Conservation (phyloP, 2,329 filamentous ascomycete genomes). For the Pseudogymnoascus sp. region DNA sequence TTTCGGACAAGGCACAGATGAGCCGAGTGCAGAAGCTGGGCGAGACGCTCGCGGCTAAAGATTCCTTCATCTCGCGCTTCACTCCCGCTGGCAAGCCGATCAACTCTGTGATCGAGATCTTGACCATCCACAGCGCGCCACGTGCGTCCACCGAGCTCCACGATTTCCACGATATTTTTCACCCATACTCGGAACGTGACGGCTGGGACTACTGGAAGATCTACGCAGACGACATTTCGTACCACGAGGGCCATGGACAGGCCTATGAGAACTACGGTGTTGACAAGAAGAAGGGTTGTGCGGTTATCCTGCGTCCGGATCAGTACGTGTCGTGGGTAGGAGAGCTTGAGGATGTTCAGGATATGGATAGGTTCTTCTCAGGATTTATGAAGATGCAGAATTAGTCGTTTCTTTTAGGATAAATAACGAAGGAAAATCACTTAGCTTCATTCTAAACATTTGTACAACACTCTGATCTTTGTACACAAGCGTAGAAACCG, state of each 20-base stretch:
- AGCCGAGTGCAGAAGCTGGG: conserved; percentile 41
- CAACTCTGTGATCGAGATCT: conserved; percentile 47
- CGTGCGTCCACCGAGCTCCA: conserved; percentile 43
- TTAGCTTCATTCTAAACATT: background rate
- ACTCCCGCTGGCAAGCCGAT: conserved; percentile 24
- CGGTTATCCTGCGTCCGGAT: conserved; percentile 58
- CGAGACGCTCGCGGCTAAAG: conserved; percentile 29
- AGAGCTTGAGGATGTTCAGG: conserved; percentile 32
- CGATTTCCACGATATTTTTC: conserved; percentile 44
- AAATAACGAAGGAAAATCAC: background rate
- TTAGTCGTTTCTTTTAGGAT: background rate
- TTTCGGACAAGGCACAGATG: conserved; percentile 38
- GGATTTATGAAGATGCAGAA: conserved; percentile 15
- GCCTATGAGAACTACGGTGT: conserved; percentile 54
- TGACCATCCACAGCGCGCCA: conserved; percentile 51
- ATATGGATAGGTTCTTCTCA: conserved; percentile 18
- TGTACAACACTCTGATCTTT: background rate
- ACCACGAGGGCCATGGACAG: conserved; percentile 45
- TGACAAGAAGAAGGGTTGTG: conserved; percentile 44
- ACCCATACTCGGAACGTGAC: conserved; percentile 37
- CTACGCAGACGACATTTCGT: conserved; percentile 46
- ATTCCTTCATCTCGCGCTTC: conserved; percentile 27
- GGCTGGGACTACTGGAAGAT: conserved; percentile 53
- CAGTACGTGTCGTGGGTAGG: conserved; percentile 49
- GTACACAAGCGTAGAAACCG: background rate